A percentile compares a stretch with the other conserved stretches of the same genome.
phyloP scores from a whole-genome alignment of 164 flowering plant species.

The Paratinospora sagittata region DNA sequence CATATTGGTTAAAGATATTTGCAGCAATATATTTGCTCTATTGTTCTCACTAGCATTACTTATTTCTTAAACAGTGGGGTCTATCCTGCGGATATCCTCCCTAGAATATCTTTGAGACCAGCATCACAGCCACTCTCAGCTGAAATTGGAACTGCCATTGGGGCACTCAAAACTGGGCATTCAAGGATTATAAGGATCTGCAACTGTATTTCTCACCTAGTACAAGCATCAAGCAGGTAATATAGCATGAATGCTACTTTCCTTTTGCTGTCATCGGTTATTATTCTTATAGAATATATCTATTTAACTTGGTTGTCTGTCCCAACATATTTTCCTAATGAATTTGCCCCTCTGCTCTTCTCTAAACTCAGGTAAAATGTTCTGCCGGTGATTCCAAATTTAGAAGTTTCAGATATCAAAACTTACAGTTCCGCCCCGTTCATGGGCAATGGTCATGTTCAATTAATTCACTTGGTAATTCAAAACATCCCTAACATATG shows the following conservation, averaged over 20 bases:
- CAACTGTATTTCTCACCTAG: conserved; percentile 32
- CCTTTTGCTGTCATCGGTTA: background rate
- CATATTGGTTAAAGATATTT: background rate
- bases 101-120: conserved; percentile 11
- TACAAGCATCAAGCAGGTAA: conserved; percentile 25
- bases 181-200: conserved; percentile 44
- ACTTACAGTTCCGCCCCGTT: background rate
- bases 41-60: background rate
- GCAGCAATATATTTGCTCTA: background rate
- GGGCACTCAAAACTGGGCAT: conserved; percentile 30
- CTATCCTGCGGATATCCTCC: conserved; percentile 49
- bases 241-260: background rate
- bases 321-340: background rate
- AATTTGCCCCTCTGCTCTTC: background rate
- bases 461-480: background rate
- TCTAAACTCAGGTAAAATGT: background rate
- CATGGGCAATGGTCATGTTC: background rate
- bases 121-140: conserved; percentile 16
- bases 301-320: background rate
- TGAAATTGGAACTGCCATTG: conserved; percentile 28
- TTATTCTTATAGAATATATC: background rate
- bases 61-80: conserved; percentile 41
- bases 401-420: background rate
- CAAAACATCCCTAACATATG: too few species aligned
- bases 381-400: background rate